Base-by-base conservation (phyloP, 345 rosid species). In the Lepidium africanum region DNA sequence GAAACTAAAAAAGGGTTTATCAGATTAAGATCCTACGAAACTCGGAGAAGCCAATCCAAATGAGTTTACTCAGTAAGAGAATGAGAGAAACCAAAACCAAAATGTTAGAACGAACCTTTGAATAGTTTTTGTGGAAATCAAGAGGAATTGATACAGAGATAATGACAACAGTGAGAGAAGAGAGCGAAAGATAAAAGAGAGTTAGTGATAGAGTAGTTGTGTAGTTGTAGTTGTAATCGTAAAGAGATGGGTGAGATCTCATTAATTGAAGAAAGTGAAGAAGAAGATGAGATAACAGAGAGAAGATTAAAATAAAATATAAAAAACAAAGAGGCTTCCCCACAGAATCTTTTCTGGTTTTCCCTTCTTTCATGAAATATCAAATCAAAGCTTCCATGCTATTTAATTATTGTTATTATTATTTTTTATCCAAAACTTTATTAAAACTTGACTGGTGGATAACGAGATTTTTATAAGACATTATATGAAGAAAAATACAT, bases 231-330 rank as follows among this genome's bases (percentile, higher is more conserved):
- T 51, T 13, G 54, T 21, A 14, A 61, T 33, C 1, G 33, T n/a
- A 58, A n/a, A n/a, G 70, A 42, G 68, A 70, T 64, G 78, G 81
- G 75, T 77, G 79, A 67, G 77, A 78, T 54, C 67, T 74, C 83
- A 80, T 82, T 77, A 38, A 79, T 65, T 76, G 76, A 78, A 23
- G 53, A 67, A 58, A 72, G 65, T 63, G 59, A 49, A 41, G 27
- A 50, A 59, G 7, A 30, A 32, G 59, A 0, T 47, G 47, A 63
- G 35, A 47, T 11, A 50, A 35, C 4, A 40, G 35, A 51, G 32
- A 43, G 35, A 14, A 21, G 39, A 61, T 25, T 41, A 36, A 17
- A 9, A 15, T 9, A 2, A 17, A n/a, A n/a, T n/a, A n/a, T n/a
- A n/a, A 21, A 63, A 46, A 63, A 38, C 68, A 63, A 57, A 48